Conservation (phyloP, 768 basidiomycete species). For the Macrolepiota dolichaula region DNA sequence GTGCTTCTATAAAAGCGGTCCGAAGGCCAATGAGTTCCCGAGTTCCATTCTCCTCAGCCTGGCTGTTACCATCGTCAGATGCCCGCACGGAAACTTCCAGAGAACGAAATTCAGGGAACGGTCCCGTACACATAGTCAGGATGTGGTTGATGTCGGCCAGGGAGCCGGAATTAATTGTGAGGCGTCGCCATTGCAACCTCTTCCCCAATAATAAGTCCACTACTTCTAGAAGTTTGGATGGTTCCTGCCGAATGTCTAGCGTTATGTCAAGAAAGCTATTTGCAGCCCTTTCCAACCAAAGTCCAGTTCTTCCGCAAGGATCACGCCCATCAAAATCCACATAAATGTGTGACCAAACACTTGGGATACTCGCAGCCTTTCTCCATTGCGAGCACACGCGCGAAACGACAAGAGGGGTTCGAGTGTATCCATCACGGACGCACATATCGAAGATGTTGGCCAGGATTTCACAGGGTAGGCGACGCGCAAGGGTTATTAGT, state of each 20-base stretch:
- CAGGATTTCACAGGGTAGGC: conserved; percentile 52
- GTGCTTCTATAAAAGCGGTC: conserved; percentile 28
- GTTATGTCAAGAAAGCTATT: conserved; percentile 42
- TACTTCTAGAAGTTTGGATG: conserved; percentile 26
- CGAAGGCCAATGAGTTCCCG: conserved; percentile 24
- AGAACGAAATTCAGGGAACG: conserved; percentile 32
- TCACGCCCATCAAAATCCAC: conserved; percentile 43
- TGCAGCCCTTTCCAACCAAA: conserved; percentile 50
- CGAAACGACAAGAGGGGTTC: conserved; percentile 51
- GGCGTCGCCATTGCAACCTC: conserved; percentile 39
- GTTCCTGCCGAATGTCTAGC: conserved; percentile 32
- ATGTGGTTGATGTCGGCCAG: conserved; percentile 36
- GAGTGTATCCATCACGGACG: conserved; percentile 46
- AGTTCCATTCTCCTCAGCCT: conserved; percentile 14
- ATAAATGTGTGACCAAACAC: conserved; percentile 56
- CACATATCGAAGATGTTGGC: conserved; percentile 52
- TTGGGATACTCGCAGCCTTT: conserved; percentile 45
- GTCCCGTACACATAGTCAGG: conserved; percentile 30
- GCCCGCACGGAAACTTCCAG: conserved; percentile 30
- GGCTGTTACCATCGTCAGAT: conserved; percentile 19
- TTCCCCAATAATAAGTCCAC: conserved; percentile 38
- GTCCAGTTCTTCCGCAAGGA: conserved; percentile 36
- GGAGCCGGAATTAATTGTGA: conserved; percentile 36
- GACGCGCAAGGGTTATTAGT: conserved; percentile 51
- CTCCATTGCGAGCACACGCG: conserved; percentile 62